These are phyloP conservation scores for Papilionanthe hybrid DNA, from an alignment of 116 monocot species.

Conservation along the genomic window DNA sequence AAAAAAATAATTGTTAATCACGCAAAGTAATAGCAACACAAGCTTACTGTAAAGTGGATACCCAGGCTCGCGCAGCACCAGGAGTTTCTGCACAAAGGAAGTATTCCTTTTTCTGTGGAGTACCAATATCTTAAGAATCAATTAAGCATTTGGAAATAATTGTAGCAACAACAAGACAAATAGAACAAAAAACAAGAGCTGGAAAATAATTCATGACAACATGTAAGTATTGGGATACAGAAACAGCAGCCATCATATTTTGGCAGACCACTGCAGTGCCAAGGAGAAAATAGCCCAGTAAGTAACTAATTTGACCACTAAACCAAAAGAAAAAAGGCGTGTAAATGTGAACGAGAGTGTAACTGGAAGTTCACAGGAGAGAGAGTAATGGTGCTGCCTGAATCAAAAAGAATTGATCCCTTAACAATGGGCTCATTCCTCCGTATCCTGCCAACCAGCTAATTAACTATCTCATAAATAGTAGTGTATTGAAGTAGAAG, in stretches of 20 bases:
- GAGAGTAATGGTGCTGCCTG: conserved; percentile 81
- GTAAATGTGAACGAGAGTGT: conserved; percentile 18
- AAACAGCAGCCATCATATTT: conserved; percentile 99
- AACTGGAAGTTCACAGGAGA: conserved; percentile 98
- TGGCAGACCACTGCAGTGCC: conserved; percentile 71
- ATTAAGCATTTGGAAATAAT: conserved; percentile 32
- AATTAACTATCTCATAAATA: neutral
- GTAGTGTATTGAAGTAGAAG: conserved; percentile 11
- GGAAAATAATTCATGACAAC: neutral
- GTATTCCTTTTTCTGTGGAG: conserved; percentile 90
- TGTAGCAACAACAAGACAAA: neutral
- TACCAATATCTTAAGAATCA: conserved; percentile 78
- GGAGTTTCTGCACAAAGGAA: conserved; percentile 99
- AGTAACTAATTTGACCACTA: neutral
- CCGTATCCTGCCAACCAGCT: conserved; percentile 42
- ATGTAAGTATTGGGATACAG: conserved; percentile 60
- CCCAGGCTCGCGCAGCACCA: conserved; percentile 98
- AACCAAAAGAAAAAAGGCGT: neutral
- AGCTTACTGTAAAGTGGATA: conserved; percentile 95
- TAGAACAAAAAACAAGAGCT: neutral
- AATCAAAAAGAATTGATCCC: conserved; percentile 85
- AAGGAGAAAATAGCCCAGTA: conserved; percentile 11
- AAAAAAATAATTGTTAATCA: neutral
- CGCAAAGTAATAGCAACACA: conserved; percentile 15
- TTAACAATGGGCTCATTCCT: conserved; percentile 71